Base-by-base conservation (phyloP, 2,329 filamentous ascomycete species). In the Cylindrodendrum hubeiense region DNA sequence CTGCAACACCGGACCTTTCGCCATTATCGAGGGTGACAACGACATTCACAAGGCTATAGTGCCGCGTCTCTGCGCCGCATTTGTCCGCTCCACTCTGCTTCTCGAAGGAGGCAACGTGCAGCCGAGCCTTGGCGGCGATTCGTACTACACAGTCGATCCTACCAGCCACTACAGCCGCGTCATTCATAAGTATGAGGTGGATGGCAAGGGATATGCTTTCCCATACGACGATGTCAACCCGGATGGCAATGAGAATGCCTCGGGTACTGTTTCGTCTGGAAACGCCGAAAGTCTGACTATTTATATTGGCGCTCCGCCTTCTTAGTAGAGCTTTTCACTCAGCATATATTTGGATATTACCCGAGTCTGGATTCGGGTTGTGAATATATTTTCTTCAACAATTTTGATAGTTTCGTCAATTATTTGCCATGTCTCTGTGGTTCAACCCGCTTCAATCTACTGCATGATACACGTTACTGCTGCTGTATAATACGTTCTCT, bases 151-250 rank as follows among this genome's bases (percentile, higher is more conserved):
- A 3, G 63, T 28, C n/a, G 68, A 77, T 49, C 81, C 83, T 0
- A 84, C 83, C 12, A 83, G 79, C 70, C 89, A 91, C 73, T 92
- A 90, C 73, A 80, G 86, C 30, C 81, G 87, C 9, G 81, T 91
- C 41, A 83, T 92, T 3, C 90, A 92, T 76, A 77, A 83, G 39
- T 82, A 87, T 53, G 88, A 90, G 78, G 73, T 84, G 5, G 88
- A 91, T 74, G 84, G 85, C 1, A 79, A 82, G 47, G 90, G 90
- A 0, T 92, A 92, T 73, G 86, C 88, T 0, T 92, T 91, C 73
- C 83, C 90, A 0, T 92, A 91, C 69, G 90, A 92, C 71, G 90
- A 92, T 74, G 90, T 92, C 19, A 86, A 87, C 59, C 85, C 88
- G 0, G 80, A 83, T 64, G 87, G 84, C 19, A 82, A 84, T 28